Evolutionary conservation across 768 basidiomycete genomes (phyloP), one percentile per base, ranked within the genome.

Genomic region (Chalciporus piperatus): DNA sequence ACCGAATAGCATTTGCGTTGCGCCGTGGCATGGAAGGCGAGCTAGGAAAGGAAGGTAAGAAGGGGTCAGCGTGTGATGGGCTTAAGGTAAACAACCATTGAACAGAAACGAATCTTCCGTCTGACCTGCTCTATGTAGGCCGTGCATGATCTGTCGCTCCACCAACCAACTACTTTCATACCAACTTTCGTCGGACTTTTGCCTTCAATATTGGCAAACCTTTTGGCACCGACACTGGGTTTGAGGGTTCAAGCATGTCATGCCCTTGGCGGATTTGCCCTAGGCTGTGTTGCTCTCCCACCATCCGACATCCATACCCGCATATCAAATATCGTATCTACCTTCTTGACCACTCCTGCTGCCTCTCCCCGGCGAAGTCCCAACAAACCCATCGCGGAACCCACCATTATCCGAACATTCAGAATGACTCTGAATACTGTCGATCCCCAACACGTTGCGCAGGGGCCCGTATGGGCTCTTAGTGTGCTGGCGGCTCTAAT

Each of bases 41-140:
- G 55, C 78, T 92, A 13, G 91, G 91, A 6, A 89, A 89, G 64
- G 91, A 93, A 65, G 91, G 91, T 10, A 92, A 92, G 74, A 92
- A 90, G 61, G 91, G 91, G 0, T 82, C 90, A 4, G 78, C 76
- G 2, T 85, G 78, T 30, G 90, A 93, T 65, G 88, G 87, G 19
- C 75, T 91, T 41, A 89, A 84, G 78, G 90, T 85, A 63, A 58
- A 69, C 64, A 16, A 39, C 38, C 33, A 30, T 22, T 55, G 48
- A 55, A 43, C 50, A 38, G 23, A 23, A 40, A 3, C 49, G 14
- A 40, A 25, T 41, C 47, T 43, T 27, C 45, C 53, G 6, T 37
- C 65, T 57, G 28, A 61, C 42, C 47, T n/a, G 11, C 7, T 45
- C 12, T n/a, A 41, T 40, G 11, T 48, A 90, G 89, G 89, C 88